These are phyloP conservation scores for Amniculicola lignicola DNA, from an alignment of 495 filamentous ascomycete species.

Conservation along the genomic window DNA sequence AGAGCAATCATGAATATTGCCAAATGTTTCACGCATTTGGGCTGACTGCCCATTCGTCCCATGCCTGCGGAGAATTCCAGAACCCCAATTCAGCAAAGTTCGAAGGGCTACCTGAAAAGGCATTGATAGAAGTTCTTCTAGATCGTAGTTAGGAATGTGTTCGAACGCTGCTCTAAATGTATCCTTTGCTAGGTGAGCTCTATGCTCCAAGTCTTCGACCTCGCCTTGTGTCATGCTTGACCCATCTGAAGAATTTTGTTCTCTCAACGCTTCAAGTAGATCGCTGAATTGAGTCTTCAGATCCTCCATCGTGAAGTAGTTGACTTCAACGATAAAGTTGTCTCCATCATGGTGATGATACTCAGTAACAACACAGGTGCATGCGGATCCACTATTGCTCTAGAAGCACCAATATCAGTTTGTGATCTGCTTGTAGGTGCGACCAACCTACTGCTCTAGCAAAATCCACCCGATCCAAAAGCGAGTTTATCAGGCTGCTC, in stretches of 20 bases:
- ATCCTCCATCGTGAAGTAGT: constrained; percentile 39
- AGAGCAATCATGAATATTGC: constrained; percentile 31
- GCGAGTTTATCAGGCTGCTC: constrained; percentile 45
- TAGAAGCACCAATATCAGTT: constrained; percentile 15
- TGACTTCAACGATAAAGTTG: constrained; percentile 39
- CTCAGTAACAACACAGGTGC: constrained; percentile 47
- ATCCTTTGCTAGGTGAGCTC: constrained; percentile 35
- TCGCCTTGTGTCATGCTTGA: constrained; percentile 29
- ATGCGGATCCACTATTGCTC: constrained; percentile 42
- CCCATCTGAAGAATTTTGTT: constrained; percentile 26
- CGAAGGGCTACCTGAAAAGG: constrained; percentile 23
- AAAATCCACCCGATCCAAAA: constrained; percentile 38
- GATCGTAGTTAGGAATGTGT: constrained; percentile 11
- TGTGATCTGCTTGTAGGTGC: not conserved
- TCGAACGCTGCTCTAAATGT: constrained; percentile 34
- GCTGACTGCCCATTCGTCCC: not conserved
- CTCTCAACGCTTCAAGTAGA: constrained; percentile 39
- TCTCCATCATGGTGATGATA: constrained; percentile 41
- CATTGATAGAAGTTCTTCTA: constrained; percentile 9
- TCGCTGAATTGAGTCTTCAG: constrained; percentile 37
- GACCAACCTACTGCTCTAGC: constrained; percentile 38
- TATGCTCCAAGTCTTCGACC: constrained; percentile 20
- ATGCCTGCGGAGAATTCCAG: constrained; percentile 2
- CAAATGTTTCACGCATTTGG: not conserved
- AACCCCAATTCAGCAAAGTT: constrained; percentile 22